Evolutionary conservation across 2,329 filamentous ascomycete species (phyloP).

Genomic region (Stagonosporopsis tanaceti): DNA sequence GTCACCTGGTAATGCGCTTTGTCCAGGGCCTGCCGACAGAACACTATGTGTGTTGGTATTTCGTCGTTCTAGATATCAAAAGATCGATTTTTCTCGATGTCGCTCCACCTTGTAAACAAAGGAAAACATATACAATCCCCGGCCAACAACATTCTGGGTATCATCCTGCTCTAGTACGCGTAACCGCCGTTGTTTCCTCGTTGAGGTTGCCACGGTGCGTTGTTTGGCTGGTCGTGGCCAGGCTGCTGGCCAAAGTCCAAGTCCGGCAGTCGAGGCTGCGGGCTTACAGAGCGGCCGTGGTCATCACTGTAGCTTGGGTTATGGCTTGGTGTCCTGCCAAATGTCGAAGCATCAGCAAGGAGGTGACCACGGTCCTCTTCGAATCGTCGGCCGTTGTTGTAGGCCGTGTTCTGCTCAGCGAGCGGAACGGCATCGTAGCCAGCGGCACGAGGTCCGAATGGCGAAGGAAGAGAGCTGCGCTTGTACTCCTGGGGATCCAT

Average conservation of each 20-base stretch:
- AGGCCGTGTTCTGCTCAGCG: slow-evolving; percentile 45
- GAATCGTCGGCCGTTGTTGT: slow-evolving; percentile 35
- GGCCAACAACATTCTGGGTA: slow-evolving; percentile 17
- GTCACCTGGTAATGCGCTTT: slow-evolving; percentile 18
- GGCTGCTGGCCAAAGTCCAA: slow-evolving; percentile 35
- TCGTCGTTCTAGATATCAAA: slow-evolving; percentile 17
- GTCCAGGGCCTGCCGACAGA: slow-evolving; percentile 23
- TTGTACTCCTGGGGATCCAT: slow-evolving; percentile 66
- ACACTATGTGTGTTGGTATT: slow-evolving; percentile 18
- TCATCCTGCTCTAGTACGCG: slow-evolving; percentile 34
- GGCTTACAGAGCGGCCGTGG: slow-evolving; percentile 33
- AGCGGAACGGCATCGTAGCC: slow-evolving; percentile 51
- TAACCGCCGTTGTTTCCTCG: slow-evolving; percentile 33
- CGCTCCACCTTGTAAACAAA: slow-evolving; percentile 21
- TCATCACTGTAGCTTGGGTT: slow-evolving; percentile 33
- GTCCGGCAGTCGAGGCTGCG: slow-evolving; percentile 43
- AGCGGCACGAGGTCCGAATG: slow-evolving; percentile 39
- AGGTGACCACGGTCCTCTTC: slow-evolving; percentile 42
- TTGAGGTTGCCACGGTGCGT: slow-evolving; percentile 38
- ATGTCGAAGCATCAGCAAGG: slow-evolving; percentile 46
- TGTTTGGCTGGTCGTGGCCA: slow-evolving; percentile 27
- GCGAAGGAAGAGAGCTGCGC: slow-evolving; percentile 42
- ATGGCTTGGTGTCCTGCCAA: slow-evolving; percentile 38
- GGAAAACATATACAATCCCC: slow-evolving; percentile 16
- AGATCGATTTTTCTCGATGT: slow-evolving; percentile 6